phyloP scores from a whole-genome alignment of 495 filamentous ascomycete species.

The Penicillium lagena region DNA sequence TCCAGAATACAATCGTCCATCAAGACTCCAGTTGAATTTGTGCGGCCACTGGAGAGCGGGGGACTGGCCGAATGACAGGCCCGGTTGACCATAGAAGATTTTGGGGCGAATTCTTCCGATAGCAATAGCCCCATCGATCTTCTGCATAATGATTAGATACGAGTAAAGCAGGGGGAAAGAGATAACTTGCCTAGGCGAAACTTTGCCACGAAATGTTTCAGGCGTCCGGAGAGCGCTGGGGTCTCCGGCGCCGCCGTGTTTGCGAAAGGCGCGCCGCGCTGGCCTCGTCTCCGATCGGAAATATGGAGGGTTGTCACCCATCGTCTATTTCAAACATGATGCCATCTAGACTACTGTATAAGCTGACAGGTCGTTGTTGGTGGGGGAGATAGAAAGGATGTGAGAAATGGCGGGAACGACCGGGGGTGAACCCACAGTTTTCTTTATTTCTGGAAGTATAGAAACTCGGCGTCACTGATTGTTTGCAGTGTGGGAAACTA shows the following conservation, averaged over 20 bases:
- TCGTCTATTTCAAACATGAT: neutral
- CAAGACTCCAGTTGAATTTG: conserved; percentile 10
- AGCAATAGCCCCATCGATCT: conserved; percentile 11
- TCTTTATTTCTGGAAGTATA: too few relatives aligned
- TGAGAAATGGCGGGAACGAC: too few relatives aligned
- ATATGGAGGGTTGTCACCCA: conserved; percentile 3
- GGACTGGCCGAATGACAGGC: conserved; percentile 15
- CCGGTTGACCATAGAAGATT: conserved; percentile 17
- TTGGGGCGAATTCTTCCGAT: conserved; percentile 11
- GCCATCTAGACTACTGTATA: neutral
- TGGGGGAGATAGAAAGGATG: conserved; percentile 2
- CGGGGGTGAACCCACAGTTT: too few relatives aligned
- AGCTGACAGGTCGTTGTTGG: conserved; percentile 1
- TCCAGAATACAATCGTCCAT: conserved; percentile 17
- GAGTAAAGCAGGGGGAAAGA: neutral
- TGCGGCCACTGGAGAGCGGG: conserved; percentile 13
- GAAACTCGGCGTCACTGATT: too few relatives aligned
- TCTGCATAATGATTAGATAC: conserved; percentile 1
- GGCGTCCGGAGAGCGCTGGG: too few relatives aligned
- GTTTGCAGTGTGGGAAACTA: too few relatives aligned
- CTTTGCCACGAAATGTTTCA: too few relatives aligned
- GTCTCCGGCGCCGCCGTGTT: too few relatives aligned
- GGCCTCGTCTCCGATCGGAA: neutral
- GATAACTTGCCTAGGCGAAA: conserved; percentile 7
- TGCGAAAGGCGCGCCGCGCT: neutral